phyloP scores from a whole-genome alignment of 2,329 filamentous ascomycete species.

The Clonostachys rhizophaga region DNA sequence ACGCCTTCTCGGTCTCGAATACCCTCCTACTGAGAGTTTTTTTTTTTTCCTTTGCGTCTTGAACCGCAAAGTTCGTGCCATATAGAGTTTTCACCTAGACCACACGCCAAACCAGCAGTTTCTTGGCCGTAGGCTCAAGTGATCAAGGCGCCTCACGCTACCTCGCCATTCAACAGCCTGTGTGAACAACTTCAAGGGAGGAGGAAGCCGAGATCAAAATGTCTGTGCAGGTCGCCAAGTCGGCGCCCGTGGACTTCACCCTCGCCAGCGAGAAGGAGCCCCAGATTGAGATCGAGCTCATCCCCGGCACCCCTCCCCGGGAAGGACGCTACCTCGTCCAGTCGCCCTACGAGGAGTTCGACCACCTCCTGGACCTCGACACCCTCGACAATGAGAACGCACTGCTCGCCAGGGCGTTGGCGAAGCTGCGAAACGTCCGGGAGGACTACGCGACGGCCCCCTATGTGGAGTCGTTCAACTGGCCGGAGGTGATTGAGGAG shows the following conservation, averaged over 20 bases:
- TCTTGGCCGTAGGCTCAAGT: too few species aligned
- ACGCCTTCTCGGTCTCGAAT: too few species aligned
- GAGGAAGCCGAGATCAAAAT: background rate
- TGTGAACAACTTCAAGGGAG: background rate
- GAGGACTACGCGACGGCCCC: slow-evolving; percentile 71
- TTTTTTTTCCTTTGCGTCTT: too few species aligned
- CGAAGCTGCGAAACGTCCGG: slow-evolving; percentile 55
- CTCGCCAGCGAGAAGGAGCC: slow-evolving; percentile 11
- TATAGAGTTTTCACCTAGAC: too few species aligned
- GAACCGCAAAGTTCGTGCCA: too few species aligned
- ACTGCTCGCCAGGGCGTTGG: slow-evolving; percentile 69
- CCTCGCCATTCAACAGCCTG: background rate
- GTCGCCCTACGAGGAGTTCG: slow-evolving; percentile 69
- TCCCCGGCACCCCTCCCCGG: background rate
- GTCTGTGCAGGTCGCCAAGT: background rate
- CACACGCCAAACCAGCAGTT: too few species aligned
- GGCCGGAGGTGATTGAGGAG: slow-evolving; percentile 55
- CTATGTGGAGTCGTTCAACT: slow-evolving; percentile 76
- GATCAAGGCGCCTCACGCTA: too few species aligned
- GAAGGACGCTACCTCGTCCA: slow-evolving; percentile 43
- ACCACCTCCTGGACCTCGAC: slow-evolving; percentile 69
- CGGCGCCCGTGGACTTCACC: background rate
- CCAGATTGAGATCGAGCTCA: slow-evolving; percentile 9
- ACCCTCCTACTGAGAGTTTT: too few species aligned
- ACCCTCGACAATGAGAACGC: slow-evolving; percentile 61